Conservation (phyloP, 2,329 filamentous ascomycete genomes). For the Nigrospora oryzae region DNA sequence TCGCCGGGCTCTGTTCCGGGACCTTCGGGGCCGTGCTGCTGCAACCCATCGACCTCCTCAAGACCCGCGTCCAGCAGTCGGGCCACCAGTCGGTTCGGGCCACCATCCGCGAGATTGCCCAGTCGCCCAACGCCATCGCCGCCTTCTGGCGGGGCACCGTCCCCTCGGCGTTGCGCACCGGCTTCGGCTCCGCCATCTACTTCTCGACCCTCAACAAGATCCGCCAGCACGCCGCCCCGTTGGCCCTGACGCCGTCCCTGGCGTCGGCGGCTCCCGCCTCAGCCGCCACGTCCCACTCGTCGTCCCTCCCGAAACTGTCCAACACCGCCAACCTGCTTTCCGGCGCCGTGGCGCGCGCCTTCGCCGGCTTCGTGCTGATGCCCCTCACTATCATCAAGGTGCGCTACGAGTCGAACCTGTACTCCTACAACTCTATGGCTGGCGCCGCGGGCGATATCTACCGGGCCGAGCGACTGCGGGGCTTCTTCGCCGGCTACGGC, state of each 20-base stretch:
- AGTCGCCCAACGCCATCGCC: constrained; percentile 53
- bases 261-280: constrained; percentile 6
- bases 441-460: constrained; percentile 69
- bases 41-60: constrained; percentile 91
- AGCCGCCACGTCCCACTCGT: constrained; percentile 38
- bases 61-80: constrained; percentile 91
- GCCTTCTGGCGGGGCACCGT: constrained; percentile 88
- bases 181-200: constrained; percentile 87
- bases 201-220: constrained; percentile 82
- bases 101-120: constrained; percentile 62
- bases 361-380: constrained; percentile 88
- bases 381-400: constrained; percentile 95
- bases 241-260: constrained; percentile 4
- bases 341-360: constrained; percentile 74
- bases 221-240: constrained; percentile 54
- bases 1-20: constrained; percentile 80
- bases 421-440: constrained; percentile 70
- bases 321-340: constrained; percentile 80
- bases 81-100: constrained; percentile 58
- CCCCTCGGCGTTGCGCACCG: constrained; percentile 87
- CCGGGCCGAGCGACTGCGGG: constrained; percentile 62
- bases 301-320: constrained; percentile 71
- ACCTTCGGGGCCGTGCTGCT: constrained; percentile 82
- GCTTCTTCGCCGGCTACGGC: constrained; percentile 90
- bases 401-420: constrained; percentile 83